Evolutionary conservation across 2,329 filamentous ascomycete species (phyloP), one percentile per base, ranked within the genome.

Genomic region (Fusarium euwallaceae): DNA sequence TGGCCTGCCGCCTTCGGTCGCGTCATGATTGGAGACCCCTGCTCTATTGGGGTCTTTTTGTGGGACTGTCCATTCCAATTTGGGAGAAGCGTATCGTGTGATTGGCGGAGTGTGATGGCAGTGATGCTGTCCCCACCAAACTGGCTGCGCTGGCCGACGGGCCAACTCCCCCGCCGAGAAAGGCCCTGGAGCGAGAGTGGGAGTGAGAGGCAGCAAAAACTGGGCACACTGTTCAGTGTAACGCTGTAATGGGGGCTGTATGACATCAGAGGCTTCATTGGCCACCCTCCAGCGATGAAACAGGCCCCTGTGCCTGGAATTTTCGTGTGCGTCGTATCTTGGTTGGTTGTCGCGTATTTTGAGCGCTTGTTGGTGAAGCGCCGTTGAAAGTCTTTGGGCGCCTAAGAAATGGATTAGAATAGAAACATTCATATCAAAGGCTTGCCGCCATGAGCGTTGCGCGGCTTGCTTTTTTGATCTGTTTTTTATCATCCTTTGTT

Each of bases 181-280:
- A 53, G 48, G 48, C 48, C 48, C 48, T 32, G 11, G 32, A 34
- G 32, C 5, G 17, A 12, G 27, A 55, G 27, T 53, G 48, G 48
- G 48, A 53, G 24, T n/a, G 48, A 27, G 48, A 32, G 60, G 39
- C 32, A 64, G 36, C 41, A 48, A 68, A 69, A 66, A 69, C 61
- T 62, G 70, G 76, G 69, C 66, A 76, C 32, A 45, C 36, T 34
- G 62, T 41, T 29, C 48, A n/a, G 17, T 32, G 48, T 32, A 32
- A 55, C 48, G 60, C 48, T 70, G 66, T 61, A 62, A 36, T 61
- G 56, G 64, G 63, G 56, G 56, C 66, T 64, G 69, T 60, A 81
- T 82, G 81, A 82, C 81, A 82, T 82, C 81, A 82, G 81, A 77
- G 81, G 81, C 81, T 81, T 78, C 63, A 79, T 80, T 81, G 79